Percentiles rank a stretch among this genome's conserved stretches.
Evolutionary conservation across 441 rosid genomes (phyloP).

Genomic region (Jatropha podagrica): DNA sequence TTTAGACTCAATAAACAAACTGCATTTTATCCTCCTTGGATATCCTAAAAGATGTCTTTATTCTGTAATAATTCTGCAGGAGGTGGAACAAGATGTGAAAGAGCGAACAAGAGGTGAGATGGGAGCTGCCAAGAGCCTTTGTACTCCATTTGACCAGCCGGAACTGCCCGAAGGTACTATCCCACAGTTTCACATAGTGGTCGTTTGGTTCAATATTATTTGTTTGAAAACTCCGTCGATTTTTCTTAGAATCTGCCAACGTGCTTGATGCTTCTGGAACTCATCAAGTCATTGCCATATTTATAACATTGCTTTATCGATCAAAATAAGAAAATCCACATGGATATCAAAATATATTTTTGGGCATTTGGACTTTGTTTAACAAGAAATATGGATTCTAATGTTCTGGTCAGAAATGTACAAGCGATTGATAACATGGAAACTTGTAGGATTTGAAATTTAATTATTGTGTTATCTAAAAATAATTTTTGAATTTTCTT

Average conservation of each 20-base stretch:
- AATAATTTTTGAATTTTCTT: not conserved
- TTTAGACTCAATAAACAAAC: not conserved
- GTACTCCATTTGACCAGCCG: constrained; percentile 97
- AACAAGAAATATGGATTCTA: not conserved
- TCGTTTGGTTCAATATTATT: not conserved
- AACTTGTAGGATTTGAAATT: not conserved
- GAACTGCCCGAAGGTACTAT: constrained; percentile 88
- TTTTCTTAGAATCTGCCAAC: not conserved
- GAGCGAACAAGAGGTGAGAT: constrained; percentile 85
- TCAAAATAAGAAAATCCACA: not conserved
- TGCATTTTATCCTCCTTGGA: not conserved
- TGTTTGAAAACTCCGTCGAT: not conserved
- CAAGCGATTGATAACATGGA: too few species aligned
- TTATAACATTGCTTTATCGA: not conserved
- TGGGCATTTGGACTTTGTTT: not conserved
- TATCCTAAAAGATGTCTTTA: not conserved
- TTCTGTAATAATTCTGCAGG: constrained; percentile 42
- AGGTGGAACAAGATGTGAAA: constrained; percentile 92
- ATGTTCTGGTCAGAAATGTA: not conserved
- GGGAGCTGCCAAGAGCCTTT: constrained; percentile 94
- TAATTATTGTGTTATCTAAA: not conserved
- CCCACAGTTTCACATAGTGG: not conserved
- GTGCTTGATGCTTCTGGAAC: not conserved
- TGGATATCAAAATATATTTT: not conserved
- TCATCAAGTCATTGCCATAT: not conserved